Conservation (phyloP, 805 yeast species). For the Yamadazyma laniorum region DNA sequence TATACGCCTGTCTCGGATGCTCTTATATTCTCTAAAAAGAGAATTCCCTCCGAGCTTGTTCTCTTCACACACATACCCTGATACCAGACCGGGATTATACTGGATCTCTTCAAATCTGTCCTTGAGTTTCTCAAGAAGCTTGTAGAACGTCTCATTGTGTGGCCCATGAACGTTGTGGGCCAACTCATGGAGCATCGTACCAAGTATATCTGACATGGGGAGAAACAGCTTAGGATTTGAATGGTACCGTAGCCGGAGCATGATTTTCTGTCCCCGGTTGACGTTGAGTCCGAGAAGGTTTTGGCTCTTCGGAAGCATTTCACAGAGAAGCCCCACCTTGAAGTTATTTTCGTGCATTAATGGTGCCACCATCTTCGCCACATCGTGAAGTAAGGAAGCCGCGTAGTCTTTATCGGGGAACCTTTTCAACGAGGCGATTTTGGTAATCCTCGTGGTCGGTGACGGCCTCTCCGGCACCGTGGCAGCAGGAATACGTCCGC, state of each 20-base stretch:
- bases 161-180: constrained; percentile 80
- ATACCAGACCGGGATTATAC: constrained; percentile 31
- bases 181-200: constrained; percentile 85
- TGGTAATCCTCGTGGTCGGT: constrained; percentile 34
- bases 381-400: constrained; percentile 56
- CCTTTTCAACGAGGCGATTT: constrained; percentile 37
- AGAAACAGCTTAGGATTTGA: constrained; percentile 52
- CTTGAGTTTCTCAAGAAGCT: constrained; percentile 58
- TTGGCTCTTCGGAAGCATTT: constrained; percentile 73
- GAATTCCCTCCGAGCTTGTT: constrained; percentile 39
- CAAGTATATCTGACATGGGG: constrained; percentile 65
- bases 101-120: constrained; percentile 47
- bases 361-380: constrained; percentile 73
- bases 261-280: constrained; percentile 69
- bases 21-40: constrained; percentile 16
- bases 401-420: constrained; percentile 40
- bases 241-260: constrained; percentile 65
- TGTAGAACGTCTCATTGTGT: constrained; percentile 72
- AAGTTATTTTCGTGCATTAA: constrained; percentile 67
- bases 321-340: constrained; percentile 67
- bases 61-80: constrained; percentile 50
- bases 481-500: constrained; percentile 9
- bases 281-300: constrained; percentile 78
- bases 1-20: constrained; percentile 38
- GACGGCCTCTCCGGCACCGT: constrained; percentile 24